These are phyloP conservation scores for Suillus decipiens DNA, from an alignment of 768 basidiomycete species.

Conservation along the genomic window DNA sequence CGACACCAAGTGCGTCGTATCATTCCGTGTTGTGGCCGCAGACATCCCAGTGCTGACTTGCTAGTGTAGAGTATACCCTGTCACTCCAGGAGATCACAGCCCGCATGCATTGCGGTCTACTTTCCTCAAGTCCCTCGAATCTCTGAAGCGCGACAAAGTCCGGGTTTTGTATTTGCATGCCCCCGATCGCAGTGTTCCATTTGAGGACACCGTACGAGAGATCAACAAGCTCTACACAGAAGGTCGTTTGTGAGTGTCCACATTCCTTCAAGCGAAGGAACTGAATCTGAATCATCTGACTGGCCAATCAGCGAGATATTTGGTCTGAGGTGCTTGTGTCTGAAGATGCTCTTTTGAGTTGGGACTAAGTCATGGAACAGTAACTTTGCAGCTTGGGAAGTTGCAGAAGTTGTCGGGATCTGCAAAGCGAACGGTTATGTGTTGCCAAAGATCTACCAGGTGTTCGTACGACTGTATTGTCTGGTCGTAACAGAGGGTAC, in stretches of 20 bases:
- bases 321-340: conserved; percentile 41
- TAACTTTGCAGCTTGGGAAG: conserved; percentile 61
- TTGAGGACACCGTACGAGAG: conserved; percentile 54
- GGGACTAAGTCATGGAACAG: conserved; percentile 17
- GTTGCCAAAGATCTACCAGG: conserved; percentile 57
- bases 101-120: conserved; percentile 43
- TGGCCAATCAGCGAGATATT: conserved; percentile 47
- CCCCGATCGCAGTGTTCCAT: conserved; percentile 59
- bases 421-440: conserved; percentile 56
- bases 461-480: conserved; percentile 34
- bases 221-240: conserved; percentile 57
- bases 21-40: not conserved
- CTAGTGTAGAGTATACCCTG: conserved; percentile 40
- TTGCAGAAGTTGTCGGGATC: conserved; percentile 58
- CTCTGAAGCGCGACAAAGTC: conserved; percentile 46
- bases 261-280: too few relatives aligned
- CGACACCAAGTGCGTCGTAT: conserved; percentile 47
- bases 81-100: conserved; percentile 42
- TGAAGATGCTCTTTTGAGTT: not conserved
- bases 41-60: not conserved
- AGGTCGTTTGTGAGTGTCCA: conserved; percentile 50
- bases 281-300: not conserved
- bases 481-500: not conserved
- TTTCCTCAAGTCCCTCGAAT: conserved; percentile 48
- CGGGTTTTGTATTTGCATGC: conserved; percentile 60